Conservation (phyloP, 306 rosid species). For the Clitoria ternatea region DNA sequence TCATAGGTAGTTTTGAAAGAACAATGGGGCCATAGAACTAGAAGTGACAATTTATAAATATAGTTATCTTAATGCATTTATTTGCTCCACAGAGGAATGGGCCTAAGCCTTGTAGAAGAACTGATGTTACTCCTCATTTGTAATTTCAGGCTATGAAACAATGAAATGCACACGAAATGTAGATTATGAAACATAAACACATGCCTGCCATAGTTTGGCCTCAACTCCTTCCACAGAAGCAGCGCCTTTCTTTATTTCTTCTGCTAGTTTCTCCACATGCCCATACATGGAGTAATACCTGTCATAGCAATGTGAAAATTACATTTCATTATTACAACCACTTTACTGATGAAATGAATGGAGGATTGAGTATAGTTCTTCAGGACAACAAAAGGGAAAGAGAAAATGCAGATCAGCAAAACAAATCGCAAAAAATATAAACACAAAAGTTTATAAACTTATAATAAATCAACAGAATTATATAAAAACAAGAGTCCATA, state of each 20-base stretch:
- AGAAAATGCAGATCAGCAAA: background rate
- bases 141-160: background rate
- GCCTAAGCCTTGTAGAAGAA: background rate
- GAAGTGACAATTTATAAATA: background rate
- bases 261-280: slow-evolving; percentile 88
- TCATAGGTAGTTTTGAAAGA: background rate
- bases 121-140: background rate
- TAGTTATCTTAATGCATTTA: background rate
- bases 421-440: background rate
- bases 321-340: background rate
- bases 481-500: background rate
- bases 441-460: background rate
- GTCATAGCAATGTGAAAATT: slow-evolving; percentile 20
- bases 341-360: background rate
- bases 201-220: slow-evolving; percentile 87
- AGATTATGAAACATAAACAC: slow-evolving; percentile 13
- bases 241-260: slow-evolving; percentile 86
- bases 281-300: slow-evolving; percentile 97
- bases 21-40: background rate
- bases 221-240: slow-evolving; percentile 89
- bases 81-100: background rate
- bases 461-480: background rate
- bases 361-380: background rate
- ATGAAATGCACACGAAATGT: slow-evolving; percentile 17
- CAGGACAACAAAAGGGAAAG: background rate